Evolutionary conservation across 2,329 filamentous ascomycete genomes (phyloP).

Genomic region (Lecanicillium sp.): DNA sequence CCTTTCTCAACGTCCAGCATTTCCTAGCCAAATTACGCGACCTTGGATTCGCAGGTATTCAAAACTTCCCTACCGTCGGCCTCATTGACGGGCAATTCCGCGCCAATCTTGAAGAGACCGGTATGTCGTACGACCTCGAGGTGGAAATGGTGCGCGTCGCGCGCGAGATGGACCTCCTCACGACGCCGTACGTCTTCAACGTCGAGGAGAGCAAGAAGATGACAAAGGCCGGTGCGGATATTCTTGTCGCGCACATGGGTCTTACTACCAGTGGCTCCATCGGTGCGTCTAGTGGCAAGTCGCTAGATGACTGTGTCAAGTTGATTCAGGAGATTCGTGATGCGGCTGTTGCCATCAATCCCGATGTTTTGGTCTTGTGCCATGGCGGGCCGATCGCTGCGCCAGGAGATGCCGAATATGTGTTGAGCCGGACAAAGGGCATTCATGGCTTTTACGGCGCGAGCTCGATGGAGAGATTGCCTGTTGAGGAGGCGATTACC

Average conservation of each 20-base stretch:
- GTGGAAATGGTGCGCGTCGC: slow-evolving; percentile 60
- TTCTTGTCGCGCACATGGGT: slow-evolving; percentile 62
- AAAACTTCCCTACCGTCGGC: slow-evolving; percentile 69
- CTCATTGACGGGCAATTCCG: slow-evolving; percentile 63
- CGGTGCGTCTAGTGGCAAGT: slow-evolving; percentile 53
- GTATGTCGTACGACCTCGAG: slow-evolving; percentile 60
- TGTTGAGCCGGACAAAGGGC: slow-evolving; percentile 51
- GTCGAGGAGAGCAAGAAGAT: slow-evolving; percentile 54
- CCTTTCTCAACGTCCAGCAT: slow-evolving; percentile 52
- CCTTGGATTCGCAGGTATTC: slow-evolving; percentile 60
- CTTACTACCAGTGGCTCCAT: slow-evolving; percentile 58
- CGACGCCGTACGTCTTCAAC: slow-evolving; percentile 64
- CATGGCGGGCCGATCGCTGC: slow-evolving; percentile 62
- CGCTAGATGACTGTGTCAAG: slow-evolving; percentile 55
- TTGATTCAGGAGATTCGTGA: slow-evolving; percentile 58
- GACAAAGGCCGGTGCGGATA: slow-evolving; percentile 57
- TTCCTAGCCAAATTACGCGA: slow-evolving; percentile 54
- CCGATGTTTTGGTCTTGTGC: slow-evolving; percentile 58
- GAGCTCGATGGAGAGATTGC: slow-evolving; percentile 61
- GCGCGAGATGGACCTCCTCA: slow-evolving; percentile 51
- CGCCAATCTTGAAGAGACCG: slow-evolving; percentile 61
- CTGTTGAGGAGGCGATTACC: slow-evolving; percentile 59
- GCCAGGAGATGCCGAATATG: slow-evolving; percentile 55
- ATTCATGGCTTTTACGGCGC: slow-evolving; percentile 68
- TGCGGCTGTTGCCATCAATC: slow-evolving; percentile 45